phyloP scores from a whole-genome alignment of 73 alveolate species.

The Paramecium bursaria region DNA sequence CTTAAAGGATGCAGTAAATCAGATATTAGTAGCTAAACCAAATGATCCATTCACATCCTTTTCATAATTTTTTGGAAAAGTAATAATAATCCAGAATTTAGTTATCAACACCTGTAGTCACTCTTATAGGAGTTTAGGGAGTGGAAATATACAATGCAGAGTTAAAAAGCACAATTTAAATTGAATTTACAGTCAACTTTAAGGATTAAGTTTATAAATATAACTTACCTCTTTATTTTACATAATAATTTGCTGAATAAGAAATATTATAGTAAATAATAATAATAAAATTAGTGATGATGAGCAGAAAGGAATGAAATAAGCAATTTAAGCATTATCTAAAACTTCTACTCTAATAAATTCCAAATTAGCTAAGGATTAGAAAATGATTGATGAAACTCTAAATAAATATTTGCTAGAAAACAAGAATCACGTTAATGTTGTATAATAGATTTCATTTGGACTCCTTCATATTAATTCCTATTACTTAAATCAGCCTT shows the following conservation, averaged over 20 bases:
- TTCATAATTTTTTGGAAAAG: conserved; percentile 58
- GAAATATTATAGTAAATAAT: conserved; percentile 44
- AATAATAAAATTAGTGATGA: conserved; percentile 27
- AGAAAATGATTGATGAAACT: conserved; percentile 39
- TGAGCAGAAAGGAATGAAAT: conserved; percentile 41
- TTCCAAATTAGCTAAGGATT: conserved; percentile 26
- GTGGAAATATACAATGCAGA: conserved; percentile 9
- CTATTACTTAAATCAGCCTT: no score
- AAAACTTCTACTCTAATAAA: neutral
- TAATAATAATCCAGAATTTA: neutral
- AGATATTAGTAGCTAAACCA: conserved; percentile 3
- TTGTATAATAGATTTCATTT: conserved; percentile 36
- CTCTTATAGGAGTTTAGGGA: neutral
- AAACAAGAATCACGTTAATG: conserved; percentile 26
- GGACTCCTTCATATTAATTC: conserved; percentile 5
- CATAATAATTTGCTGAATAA: conserved; percentile 26
- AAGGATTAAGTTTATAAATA: neutral
- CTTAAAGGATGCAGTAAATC: conserved; percentile 20
- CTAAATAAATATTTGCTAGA: conserved; percentile 12
- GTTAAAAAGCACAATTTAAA: conserved; percentile 6
- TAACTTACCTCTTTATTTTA: conserved; percentile 14
- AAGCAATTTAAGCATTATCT: conserved; percentile 28
- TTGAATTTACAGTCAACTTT: conserved; percentile 19
- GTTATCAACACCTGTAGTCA: conserved; percentile 50
- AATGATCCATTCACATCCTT: conserved; percentile 39